Base-by-base conservation (phyloP, 257 asterid species). In the Capsicum baccatum region DNA sequence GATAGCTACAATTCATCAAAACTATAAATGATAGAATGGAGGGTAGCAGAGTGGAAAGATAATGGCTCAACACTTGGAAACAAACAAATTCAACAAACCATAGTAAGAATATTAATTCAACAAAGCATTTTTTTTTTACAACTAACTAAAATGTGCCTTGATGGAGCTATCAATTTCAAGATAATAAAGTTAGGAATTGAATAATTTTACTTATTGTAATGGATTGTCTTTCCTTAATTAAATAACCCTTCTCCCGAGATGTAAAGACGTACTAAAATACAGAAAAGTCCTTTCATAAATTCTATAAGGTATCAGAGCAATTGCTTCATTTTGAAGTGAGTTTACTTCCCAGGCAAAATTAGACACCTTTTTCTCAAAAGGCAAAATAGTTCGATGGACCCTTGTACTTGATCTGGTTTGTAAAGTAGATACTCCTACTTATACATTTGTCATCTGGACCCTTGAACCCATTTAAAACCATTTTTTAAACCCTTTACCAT, bases 1-100 rank as follows among this genome's bases (percentile, higher is more conserved):
- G 26, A 39, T 8, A 68, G 48, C 73, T 66, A 66, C 73, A 66
- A 66, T 47, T 69, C 79, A 71, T 47, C n/a, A 73, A 73, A 48
- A 73, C 58, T 47, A 48, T 6, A 47, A 47, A 73, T 47, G 59
- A 73, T 48, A 47, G 39, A 47, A 47, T n/a, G 42, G 80, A 73
- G 57, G 54, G 21, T 39, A 48, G 42, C 42, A 47, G 42, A 47
- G 11, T 59, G 0, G 10, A n/a, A 48, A 47, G 59, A 73, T 73
- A 73, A 73, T 73, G 42, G 59, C 12, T 73, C 42, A 11, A 6
- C 59, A n/a, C 80, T 47, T n/a, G 47, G 56, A 70, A 73, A 73
- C 58, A 73, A 44, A 73, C 80, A 73, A 16, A 47, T 71, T 48
- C 42, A 73, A 19, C 39, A 39, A 73, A 73, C 58, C n/a, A 47